These are phyloP conservation scores for Exutisphaerella laricina DNA, from an alignment of 2,329 filamentous ascomycete genomes.

Conservation along the genomic window DNA sequence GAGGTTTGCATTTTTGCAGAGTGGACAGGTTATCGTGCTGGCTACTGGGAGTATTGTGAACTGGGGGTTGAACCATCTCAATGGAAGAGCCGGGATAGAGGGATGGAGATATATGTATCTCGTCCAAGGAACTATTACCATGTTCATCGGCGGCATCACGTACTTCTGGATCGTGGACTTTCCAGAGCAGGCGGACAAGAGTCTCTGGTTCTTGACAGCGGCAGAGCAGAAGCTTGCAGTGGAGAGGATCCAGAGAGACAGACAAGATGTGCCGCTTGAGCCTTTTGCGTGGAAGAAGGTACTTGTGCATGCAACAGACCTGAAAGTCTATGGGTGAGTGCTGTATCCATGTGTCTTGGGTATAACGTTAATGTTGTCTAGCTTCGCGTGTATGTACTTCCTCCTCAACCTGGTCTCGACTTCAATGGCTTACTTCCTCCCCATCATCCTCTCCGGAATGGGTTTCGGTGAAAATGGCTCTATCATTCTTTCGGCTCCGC, in stretches of 20 bases:
- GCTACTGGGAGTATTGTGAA: slow-evolving; percentile 64
- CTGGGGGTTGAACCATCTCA: slow-evolving; percentile 60
- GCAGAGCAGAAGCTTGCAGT: slow-evolving; percentile 54
- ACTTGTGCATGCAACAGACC: slow-evolving; percentile 52
- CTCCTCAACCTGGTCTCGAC: slow-evolving; percentile 63
- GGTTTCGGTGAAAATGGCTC: slow-evolving; percentile 39
- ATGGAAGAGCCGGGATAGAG: slow-evolving; percentile 51
- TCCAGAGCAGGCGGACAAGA: slow-evolving; percentile 54
- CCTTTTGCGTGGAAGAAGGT: slow-evolving; percentile 53
- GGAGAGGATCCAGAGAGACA: slow-evolving; percentile 54
- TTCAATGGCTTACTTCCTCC: slow-evolving; percentile 60
- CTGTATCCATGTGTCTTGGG: too few relatives aligned
- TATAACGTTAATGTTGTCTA: not conserved
- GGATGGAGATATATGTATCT: slow-evolving; percentile 68
- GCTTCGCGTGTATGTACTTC: slow-evolving; percentile 60
- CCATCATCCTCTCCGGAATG: slow-evolving; percentile 42
- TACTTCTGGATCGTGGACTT: slow-evolving; percentile 70
- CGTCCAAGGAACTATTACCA: slow-evolving; percentile 58
- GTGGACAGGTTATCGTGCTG: slow-evolving; percentile 59
- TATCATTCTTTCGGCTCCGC: slow-evolving; percentile 60
- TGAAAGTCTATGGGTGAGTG: slow-evolving; percentile 51
- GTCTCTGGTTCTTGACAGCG: slow-evolving; percentile 53
- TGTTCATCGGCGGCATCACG: slow-evolving; percentile 53
- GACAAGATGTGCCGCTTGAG: slow-evolving; percentile 55
- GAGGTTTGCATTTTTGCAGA: slow-evolving; percentile 60